Evolutionary conservation across 139 green algal genomes (phyloP), one percentile per base, ranked within the genome.

Genomic region (Edaphochlamys debaryana): DNA sequence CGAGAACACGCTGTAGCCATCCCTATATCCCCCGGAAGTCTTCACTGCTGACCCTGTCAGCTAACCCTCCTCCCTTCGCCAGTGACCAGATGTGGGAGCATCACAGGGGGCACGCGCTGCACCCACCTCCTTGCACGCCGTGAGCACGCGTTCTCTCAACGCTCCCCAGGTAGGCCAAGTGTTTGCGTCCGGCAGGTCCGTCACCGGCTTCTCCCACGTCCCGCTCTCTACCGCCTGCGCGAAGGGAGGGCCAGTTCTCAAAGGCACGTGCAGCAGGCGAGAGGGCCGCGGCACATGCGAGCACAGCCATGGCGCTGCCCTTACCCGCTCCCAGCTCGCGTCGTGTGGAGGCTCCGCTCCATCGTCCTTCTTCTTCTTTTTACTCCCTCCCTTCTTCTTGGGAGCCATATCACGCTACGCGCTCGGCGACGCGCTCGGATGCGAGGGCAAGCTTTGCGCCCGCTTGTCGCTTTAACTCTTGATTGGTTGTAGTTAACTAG

Each of bases 91-190:
- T n/a, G n/a, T n/a, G n/a, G n/a, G n/a, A n/a, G n/a, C n/a, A n/a
- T n/a, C n/a, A n/a, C n/a, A n/a, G n/a, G n/a, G n/a, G n/a, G n/a
- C n/a, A n/a, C n/a, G n/a, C n/a, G n/a, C n/a, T n/a, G n/a, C n/a
- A n/a, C 86, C 48, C 36, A 93, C 90, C 87, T 94, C 86, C 42
- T 89, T 92, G 86, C 90, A 94, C 8, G 89, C 82, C 34, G 86
- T 89, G 30, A 96, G 69, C 36, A 96, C 89, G 4, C 92, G 89
- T 76, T 96, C 93, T n/a, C 93, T 63, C 69, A 96, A 74, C 0
- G 93, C 93, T 6, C 93, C 93, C 93, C 92, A 96, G 11, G 93
- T 94, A 34, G 93, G 93, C 93, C 93, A 96, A 2, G 87, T 91
- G 84, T 95, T 95, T 27, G 93, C 92, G 85, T 96, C 93, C 80